Conservation (phyloP, 192 early-diverging fungal genomes). For the Gamsiella multidivaricata region DNA sequence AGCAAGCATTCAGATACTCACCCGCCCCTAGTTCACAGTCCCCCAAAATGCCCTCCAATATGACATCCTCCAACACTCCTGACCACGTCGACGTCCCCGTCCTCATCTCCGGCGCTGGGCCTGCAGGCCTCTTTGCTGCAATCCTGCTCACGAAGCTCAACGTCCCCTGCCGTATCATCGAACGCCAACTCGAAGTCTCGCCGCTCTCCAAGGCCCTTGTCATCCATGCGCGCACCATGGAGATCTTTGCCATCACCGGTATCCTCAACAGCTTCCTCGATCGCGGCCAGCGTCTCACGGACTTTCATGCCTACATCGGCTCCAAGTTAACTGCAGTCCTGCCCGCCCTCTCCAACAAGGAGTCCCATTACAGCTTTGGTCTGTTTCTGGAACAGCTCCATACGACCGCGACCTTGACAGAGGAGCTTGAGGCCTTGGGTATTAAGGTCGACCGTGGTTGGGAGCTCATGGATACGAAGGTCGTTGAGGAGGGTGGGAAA, state of each 20-base stretch:
- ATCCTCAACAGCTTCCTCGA: slow-evolving; percentile 26
- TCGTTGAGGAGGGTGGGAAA: slow-evolving; percentile 16
- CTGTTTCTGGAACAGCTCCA: slow-evolving; percentile 35
- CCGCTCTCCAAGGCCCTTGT: slow-evolving; percentile 44
- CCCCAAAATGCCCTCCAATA: too few species aligned
- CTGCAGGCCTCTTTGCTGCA: slow-evolving; percentile 40
- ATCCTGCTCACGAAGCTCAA: slow-evolving; percentile 46
- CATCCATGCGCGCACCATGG: slow-evolving; percentile 47
- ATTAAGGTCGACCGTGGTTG: slow-evolving; percentile 35
- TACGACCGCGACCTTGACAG: slow-evolving; percentile 12
- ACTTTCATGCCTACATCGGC: slow-evolving; percentile 27
- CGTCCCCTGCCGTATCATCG: slow-evolving; percentile 45
- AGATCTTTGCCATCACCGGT: slow-evolving; percentile 31
- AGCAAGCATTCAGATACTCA: too few species aligned
- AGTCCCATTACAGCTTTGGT: slow-evolving; percentile 39
- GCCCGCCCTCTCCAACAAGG: slow-evolving; percentile 11
- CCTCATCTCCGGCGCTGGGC: slow-evolving; percentile 48
- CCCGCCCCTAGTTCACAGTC: too few species aligned
- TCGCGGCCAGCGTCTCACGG: neutral
- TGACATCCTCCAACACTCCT: neutral
- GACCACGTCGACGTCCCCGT: slow-evolving; percentile 22
- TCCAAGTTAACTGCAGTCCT: slow-evolving; percentile 9
- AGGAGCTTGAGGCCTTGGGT: slow-evolving; percentile 31
- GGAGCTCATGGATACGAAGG: slow-evolving; percentile 45
- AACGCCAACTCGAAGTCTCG: slow-evolving; percentile 33